Evolutionary conservation across 75 land plant species (phyloP).

Genomic region (Pinus tabuliformis): DNA sequence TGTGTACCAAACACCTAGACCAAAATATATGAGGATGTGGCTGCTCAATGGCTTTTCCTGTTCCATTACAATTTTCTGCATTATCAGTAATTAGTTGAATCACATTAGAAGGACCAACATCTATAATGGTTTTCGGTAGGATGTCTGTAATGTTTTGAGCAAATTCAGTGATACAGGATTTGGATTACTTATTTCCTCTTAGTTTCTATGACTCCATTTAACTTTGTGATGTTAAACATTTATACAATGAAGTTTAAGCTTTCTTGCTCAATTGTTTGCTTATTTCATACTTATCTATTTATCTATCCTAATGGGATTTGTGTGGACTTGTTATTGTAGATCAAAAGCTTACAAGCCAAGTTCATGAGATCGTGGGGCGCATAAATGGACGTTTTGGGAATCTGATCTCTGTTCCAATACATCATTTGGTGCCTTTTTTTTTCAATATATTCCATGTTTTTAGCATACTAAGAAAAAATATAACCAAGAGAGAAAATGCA

Average conservation of each 20-base stretch:
- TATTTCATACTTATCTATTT: background rate
- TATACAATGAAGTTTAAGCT: background rate
- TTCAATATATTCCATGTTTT: background rate
- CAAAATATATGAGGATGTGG: no score
- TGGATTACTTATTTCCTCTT: background rate
- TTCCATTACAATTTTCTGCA: no score
- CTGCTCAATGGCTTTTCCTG: no score
- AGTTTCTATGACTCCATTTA: background rate
- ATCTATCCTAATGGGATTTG: background rate
- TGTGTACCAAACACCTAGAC: no score
- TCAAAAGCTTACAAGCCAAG: constrained; percentile 54
- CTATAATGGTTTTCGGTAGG: no score
- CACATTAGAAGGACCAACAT: no score
- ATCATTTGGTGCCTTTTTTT: constrained; percentile 34
- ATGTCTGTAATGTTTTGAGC: no score
- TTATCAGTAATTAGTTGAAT: no score
- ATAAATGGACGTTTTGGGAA: constrained; percentile 57
- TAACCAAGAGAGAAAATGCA: background rate
- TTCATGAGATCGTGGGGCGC: constrained; percentile 56
- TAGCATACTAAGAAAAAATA: background rate
- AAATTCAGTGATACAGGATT: background rate
- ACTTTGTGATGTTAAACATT: constrained; percentile 2
- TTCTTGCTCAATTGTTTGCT: background rate
- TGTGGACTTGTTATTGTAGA: constrained; percentile 19
- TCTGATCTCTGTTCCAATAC: constrained; percentile 47